These are phyloP conservation scores for Sclerotinia sclerotiorum DNA, from an alignment of 2,329 filamentous ascomycete species.

Conservation along the genomic window DNA sequence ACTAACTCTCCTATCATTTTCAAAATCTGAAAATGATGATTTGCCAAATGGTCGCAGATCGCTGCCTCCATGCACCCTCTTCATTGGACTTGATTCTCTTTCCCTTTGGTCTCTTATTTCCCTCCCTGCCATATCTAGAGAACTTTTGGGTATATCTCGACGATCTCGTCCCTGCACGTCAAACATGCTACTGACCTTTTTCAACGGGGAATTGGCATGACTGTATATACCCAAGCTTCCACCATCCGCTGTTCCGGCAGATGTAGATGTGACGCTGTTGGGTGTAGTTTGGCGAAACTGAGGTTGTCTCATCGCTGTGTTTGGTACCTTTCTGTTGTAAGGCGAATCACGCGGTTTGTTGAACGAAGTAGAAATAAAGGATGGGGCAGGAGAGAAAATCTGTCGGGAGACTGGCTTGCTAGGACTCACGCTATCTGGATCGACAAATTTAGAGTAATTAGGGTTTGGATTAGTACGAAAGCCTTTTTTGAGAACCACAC, in stretches of 20 bases:
- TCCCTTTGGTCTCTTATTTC: conserved; percentile 38
- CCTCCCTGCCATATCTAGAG: conserved; percentile 57
- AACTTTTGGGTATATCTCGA: conserved; percentile 55
- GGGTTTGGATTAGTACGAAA: conserved; percentile 84
- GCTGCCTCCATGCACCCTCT: conserved; percentile 32
- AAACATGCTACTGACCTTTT: conserved; percentile 69
- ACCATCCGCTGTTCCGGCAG: conserved; percentile 54
- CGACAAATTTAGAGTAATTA: conserved; percentile 71
- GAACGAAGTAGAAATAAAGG: conserved; percentile 40
- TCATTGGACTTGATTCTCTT: conserved; percentile 36
- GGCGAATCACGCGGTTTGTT: conserved; percentile 42
- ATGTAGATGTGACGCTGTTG: conserved; percentile 34
- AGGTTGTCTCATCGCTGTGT: conserved; percentile 53
- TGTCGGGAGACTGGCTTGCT: conserved; percentile 36
- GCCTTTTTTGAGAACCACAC: conserved; percentile 66
- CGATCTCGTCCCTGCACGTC: conserved; percentile 49
- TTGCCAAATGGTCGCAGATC: conserved; percentile 21
- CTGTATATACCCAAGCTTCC: conserved; percentile 79
- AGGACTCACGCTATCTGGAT: conserved; percentile 56
- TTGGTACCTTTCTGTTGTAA: conserved; percentile 40
- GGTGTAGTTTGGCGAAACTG: conserved; percentile 49
- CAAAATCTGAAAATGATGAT: conserved; percentile 26
- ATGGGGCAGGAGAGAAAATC: conserved; percentile 41
- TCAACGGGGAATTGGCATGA: conserved; percentile 78
- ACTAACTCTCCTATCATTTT: conserved; percentile 32